Conservation (phyloP, 1,139 yeast genomes). For the Hyphopichia buzzinii region DNA sequence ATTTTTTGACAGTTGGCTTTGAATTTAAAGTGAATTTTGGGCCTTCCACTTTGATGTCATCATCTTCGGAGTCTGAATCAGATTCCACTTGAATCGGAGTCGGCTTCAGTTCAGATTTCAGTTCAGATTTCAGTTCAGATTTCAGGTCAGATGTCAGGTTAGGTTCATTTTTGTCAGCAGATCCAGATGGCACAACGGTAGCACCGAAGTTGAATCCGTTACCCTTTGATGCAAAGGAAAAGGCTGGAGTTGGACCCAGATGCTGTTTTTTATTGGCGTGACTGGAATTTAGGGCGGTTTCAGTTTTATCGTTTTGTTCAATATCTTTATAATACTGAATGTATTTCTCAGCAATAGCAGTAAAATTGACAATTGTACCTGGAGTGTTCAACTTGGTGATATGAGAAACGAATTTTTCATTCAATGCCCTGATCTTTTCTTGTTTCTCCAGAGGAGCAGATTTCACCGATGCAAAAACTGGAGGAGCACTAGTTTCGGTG, state of each 20-base stretch:
- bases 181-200: neutral
- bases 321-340: conserved; percentile 51
- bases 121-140: too few species aligned
- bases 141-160: too few species aligned
- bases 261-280: conserved; percentile 2
- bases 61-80: conserved; percentile 32
- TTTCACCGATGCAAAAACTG: conserved; percentile 4
- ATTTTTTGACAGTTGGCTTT: conserved; percentile 54
- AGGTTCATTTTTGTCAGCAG: too few species aligned
- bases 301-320: conserved; percentile 14
- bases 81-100: conserved; percentile 21
- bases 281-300: conserved; percentile 2
- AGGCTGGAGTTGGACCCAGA: neutral
- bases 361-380: conserved; percentile 58
- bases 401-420: conserved; percentile 57
- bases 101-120: conserved; percentile 6
- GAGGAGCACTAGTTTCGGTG: conserved; percentile 4
- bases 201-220: conserved; percentile 2
- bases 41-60: conserved; percentile 56
- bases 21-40: conserved; percentile 56
- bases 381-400: conserved; percentile 41
- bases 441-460: conserved; percentile 16
- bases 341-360: conserved; percentile 59
- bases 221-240: neutral
- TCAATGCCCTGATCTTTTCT: conserved; percentile 62